A percentile compares a stretch with the other conserved stretches of the same genome.
phyloP scores from a whole-genome alignment of 768 basidiomycete genomes.

The Postia placenta region DNA sequence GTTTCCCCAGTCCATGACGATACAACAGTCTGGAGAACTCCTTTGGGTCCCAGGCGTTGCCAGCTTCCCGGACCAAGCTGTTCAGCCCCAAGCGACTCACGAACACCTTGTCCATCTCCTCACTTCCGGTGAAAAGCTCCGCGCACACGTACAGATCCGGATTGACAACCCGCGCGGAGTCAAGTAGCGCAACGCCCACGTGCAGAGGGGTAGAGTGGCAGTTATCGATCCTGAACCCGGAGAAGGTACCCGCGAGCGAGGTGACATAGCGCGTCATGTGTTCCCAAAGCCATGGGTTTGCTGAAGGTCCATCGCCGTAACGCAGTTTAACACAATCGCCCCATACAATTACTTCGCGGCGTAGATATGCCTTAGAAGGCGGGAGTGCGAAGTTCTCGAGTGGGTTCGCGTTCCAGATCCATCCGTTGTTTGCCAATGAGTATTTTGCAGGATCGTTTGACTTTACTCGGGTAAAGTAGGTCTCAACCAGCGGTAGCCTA shows the following conservation, averaged over 20 bases:
- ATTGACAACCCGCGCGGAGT: slow-evolving; percentile 81
- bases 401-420: slow-evolving; percentile 98
- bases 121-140: slow-evolving; percentile 93
- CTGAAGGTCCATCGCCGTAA: slow-evolving; percentile 72
- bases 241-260: slow-evolving; percentile 75
- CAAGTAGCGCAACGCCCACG: slow-evolving; percentile 94
- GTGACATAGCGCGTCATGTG: slow-evolving; percentile 85
- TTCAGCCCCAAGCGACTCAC: slow-evolving; percentile 92
- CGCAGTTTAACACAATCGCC: slow-evolving; percentile 97
- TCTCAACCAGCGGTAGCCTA: slow-evolving; percentile 82
- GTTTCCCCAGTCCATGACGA: slow-evolving; percentile 87
- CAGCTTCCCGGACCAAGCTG: slow-evolving; percentile 90
- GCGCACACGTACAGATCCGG: slow-evolving; percentile 96
- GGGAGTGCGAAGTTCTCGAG: slow-evolving; percentile 89
- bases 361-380: slow-evolving; percentile 90
- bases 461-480: slow-evolving; percentile 83
- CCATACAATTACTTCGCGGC: slow-evolving; percentile 97
- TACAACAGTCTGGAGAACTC: slow-evolving; percentile 87
- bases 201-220: slow-evolving; percentile 96
- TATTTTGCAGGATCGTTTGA: slow-evolving; percentile 45
- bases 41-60: slow-evolving; percentile 85
- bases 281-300: slow-evolving; percentile 93
- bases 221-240: slow-evolving; percentile 98
- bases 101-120: slow-evolving; percentile 89
- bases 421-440: slow-evolving; percentile 94